phyloP scores from a whole-genome alignment of 108 stramenopile genomes.

The Poteriospumella lacustris region DNA sequence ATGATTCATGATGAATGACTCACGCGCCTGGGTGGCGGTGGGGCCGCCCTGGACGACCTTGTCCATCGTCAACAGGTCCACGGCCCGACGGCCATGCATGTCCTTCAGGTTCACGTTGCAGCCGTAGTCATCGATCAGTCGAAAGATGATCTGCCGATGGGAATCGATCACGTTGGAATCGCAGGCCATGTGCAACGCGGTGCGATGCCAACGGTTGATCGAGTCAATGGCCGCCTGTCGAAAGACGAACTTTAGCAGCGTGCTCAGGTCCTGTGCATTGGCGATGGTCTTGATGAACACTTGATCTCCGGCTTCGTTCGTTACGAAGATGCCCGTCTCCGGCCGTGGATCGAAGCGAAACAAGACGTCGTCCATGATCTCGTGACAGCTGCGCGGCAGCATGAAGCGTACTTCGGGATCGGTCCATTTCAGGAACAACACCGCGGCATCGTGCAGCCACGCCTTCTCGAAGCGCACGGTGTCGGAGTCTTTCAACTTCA shows the following conservation, averaged over 20 bases:
- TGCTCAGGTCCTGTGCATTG: constrained; percentile 33
- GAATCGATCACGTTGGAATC: constrained; percentile 33
- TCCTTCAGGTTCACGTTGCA: constrained; percentile 24
- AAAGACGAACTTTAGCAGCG: constrained; percentile 34
- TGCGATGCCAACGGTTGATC: constrained; percentile 36
- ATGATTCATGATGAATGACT: constrained; percentile 34
- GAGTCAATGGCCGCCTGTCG: constrained; percentile 42
- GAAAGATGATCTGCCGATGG: constrained; percentile 39
- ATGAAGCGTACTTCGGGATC: constrained; percentile 27
- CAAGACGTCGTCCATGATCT: constrained; percentile 42
- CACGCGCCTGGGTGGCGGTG: constrained; percentile 35
- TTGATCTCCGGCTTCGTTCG: constrained; percentile 16
- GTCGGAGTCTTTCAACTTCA: constrained; percentile 32
- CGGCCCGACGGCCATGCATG: constrained; percentile 39
- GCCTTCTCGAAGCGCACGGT: constrained; percentile 42
- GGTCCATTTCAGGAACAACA: background rate
- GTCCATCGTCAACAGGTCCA: constrained; percentile 34
- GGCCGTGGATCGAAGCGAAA: constrained; percentile 42
- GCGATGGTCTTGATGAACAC: constrained; percentile 36
- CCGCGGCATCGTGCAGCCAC: constrained; percentile 42
- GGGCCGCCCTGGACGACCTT: constrained; percentile 32
- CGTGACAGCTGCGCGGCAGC: constrained; percentile 35
- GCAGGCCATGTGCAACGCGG: constrained; percentile 47
- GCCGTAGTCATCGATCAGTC: constrained; percentile 31
- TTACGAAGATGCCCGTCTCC: constrained; percentile 45